Evolutionary conservation across 306 rosid genomes (phyloP).

Genomic region (Rosa multiflora): DNA sequence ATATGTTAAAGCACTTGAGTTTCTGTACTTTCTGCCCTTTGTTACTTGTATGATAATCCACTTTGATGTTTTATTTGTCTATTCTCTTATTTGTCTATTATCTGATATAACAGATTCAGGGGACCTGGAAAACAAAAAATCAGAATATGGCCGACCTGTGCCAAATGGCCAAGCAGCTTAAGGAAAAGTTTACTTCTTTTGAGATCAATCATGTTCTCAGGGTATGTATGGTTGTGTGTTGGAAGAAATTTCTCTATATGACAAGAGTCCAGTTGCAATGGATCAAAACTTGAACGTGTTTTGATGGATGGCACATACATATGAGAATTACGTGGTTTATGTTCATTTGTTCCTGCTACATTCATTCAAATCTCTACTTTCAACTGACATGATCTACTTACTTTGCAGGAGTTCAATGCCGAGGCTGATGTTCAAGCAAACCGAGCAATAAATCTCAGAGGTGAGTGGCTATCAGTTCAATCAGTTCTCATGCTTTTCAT

Average conservation of each 20-base stretch:
- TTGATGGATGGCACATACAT: background rate
- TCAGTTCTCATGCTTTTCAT: background rate
- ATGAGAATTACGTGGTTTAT: background rate
- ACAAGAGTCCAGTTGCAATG: background rate
- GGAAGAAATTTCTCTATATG: background rate
- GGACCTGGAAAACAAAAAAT: constrained; percentile 67
- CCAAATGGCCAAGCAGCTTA: constrained; percentile 56
- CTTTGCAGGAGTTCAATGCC: constrained; percentile 61
- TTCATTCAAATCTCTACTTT: background rate
- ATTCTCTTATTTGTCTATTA: constrained; percentile 3
- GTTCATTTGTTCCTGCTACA: background rate
- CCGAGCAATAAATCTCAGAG: constrained; percentile 52
- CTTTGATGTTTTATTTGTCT: background rate
- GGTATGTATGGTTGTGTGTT: constrained; percentile 38
- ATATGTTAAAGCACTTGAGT: background rate
- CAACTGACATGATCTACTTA: constrained; percentile 15
- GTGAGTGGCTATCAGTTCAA: constrained; percentile 37
- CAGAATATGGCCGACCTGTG: constrained; percentile 64
- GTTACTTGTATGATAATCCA: background rate
- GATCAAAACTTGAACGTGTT: background rate
- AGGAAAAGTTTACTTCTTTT: constrained; percentile 57
- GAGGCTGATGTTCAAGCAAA: constrained; percentile 86
- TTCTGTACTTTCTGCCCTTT: background rate
- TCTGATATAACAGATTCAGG: constrained; percentile 54
- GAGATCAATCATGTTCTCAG: constrained; percentile 63